Evolutionary conservation across 2,329 filamentous ascomycete species (phyloP).

Genomic region (Phaeosphaeriaceae sp.): DNA sequence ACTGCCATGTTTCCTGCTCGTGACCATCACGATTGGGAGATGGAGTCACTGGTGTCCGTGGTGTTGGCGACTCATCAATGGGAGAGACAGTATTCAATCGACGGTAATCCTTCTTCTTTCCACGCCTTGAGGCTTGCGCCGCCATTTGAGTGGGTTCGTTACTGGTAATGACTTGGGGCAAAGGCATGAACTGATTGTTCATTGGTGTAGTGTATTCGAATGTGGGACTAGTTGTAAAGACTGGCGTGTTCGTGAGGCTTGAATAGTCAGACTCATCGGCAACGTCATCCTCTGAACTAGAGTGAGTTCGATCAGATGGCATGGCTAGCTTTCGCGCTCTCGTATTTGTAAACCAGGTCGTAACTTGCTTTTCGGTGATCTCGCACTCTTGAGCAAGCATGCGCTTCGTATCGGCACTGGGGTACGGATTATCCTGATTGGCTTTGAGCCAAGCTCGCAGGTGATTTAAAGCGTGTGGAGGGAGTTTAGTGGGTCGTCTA

Average conservation of each 20-base stretch:
- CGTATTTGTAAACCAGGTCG: slow-evolving; percentile 46
- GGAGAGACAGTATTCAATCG: slow-evolving; percentile 20
- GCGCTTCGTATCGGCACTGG: slow-evolving; percentile 36
- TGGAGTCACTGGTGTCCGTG: slow-evolving; percentile 5
- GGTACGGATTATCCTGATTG: slow-evolving; percentile 40
- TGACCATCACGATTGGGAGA: not conserved
- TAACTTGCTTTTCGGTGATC: slow-evolving; percentile 45
- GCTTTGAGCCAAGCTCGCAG: slow-evolving; percentile 40
- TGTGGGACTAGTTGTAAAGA: slow-evolving; percentile 6
- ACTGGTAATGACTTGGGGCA: slow-evolving; percentile 4
- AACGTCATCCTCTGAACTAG: slow-evolving; percentile 29
- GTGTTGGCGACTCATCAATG: slow-evolving; percentile 14
- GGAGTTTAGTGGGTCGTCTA: slow-evolving; percentile 37
- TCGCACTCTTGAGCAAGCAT: slow-evolving; percentile 37
- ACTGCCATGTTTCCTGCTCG: slow-evolving; percentile 40
- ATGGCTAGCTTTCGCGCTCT: slow-evolving; percentile 32
- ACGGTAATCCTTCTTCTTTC: slow-evolving; percentile 48
- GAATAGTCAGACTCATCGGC: slow-evolving; percentile 18
- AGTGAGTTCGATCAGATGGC: slow-evolving; percentile 15
- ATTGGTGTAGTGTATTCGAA: slow-evolving; percentile 7
- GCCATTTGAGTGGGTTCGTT: not conserved
- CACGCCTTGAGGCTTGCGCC: slow-evolving; percentile 27
- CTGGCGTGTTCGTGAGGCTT: slow-evolving; percentile 14
- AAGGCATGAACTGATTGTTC: not conserved
- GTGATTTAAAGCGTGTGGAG: slow-evolving; percentile 31